phyloP scores from a whole-genome alignment of 1,284 basidiomycete genomes.

The Cutaneotrichosporon arboriforme region DNA sequence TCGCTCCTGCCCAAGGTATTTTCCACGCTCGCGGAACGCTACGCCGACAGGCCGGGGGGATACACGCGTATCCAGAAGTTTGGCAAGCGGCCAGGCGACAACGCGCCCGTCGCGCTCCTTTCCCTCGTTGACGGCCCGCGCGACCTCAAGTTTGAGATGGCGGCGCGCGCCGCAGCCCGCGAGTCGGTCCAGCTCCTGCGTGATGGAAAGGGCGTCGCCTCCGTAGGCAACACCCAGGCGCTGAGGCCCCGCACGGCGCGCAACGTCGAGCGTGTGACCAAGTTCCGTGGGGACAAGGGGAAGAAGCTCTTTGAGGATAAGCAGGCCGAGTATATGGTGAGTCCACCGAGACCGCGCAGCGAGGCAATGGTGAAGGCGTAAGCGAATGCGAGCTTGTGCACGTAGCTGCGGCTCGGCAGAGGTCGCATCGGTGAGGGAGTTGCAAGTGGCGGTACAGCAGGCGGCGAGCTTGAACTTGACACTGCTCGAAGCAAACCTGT shows the following conservation, averaged over 20 bases:
- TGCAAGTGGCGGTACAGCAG: no score
- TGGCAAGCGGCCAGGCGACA: slow-evolving; percentile 83
- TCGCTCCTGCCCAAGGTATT: slow-evolving; percentile 74
- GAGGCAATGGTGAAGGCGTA: no score
- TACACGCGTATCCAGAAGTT: slow-evolving; percentile 92
- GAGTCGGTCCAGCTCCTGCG: slow-evolving; percentile 47
- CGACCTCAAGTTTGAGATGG: slow-evolving; percentile 81
- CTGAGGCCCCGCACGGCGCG: slow-evolving; percentile 1
- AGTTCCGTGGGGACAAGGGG: slow-evolving; percentile 41
- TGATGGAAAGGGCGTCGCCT: not conserved
- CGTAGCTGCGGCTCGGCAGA: no score
- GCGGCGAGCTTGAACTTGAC: no score
- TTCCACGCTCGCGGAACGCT: slow-evolving; percentile 71
- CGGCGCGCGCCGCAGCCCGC: slow-evolving; percentile 73
- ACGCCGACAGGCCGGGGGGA: slow-evolving; percentile 77
- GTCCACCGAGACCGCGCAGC: slow-evolving; percentile 18
- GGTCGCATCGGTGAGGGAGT: no score
- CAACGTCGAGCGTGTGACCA: slow-evolving; percentile 40
- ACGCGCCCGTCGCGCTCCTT: slow-evolving; percentile 85
- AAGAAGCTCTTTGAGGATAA: slow-evolving; percentile 39
- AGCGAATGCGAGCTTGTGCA: no score
- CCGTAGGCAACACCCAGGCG: not conserved
- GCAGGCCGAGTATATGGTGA: slow-evolving; percentile 47
- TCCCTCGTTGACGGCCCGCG: slow-evolving; percentile 90
- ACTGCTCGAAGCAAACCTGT: no score